Percentiles rank a stretch among this genome's conserved stretches.
phyloP scores from a whole-genome alignment of 2,329 filamentous ascomycete species.

The Eurotiales sp. region DNA sequence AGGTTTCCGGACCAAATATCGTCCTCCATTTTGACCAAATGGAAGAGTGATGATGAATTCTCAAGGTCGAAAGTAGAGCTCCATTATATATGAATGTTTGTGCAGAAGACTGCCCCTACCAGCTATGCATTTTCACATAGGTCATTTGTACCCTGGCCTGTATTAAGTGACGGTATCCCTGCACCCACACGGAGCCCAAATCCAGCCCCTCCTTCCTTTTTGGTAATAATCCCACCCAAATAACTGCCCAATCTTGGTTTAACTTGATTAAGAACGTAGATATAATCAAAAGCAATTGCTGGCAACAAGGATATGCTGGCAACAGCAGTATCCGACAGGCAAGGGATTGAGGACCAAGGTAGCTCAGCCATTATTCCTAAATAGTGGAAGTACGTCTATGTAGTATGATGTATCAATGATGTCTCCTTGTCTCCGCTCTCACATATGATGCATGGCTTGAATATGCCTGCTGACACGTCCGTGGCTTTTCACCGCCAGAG shows the following conservation, averaged over 20 bases:
- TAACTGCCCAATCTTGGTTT: neutral
- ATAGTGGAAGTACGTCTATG: neutral
- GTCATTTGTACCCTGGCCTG: neutral
- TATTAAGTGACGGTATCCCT: constrained; percentile 2
- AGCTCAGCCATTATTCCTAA: neutral
- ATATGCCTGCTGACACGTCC: neutral
- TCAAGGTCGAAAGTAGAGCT: neutral
- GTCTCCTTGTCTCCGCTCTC: neutral
- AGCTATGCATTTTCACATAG: neutral
- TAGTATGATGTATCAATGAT: neutral
- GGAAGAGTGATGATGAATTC: neutral
- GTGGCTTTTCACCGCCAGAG: constrained; percentile 5
- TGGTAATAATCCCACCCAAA: neutral
- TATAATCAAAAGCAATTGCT: neutral
- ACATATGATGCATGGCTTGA: neutral
- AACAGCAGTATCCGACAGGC: neutral
- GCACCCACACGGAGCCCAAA: neutral
- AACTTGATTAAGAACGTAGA: neutral
- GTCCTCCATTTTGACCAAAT: neutral
- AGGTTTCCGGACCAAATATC: constrained; percentile 1
- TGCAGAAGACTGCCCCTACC: neutral
- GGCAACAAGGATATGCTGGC: too few relatives aligned
- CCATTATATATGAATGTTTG: neutral
- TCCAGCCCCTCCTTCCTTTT: neutral
- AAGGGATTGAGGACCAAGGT: too few relatives aligned